These are phyloP conservation scores for Scedosporium dehoogii DNA, from an alignment of 2,329 filamentous ascomycete genomes.

Conservation along the genomic window DNA sequence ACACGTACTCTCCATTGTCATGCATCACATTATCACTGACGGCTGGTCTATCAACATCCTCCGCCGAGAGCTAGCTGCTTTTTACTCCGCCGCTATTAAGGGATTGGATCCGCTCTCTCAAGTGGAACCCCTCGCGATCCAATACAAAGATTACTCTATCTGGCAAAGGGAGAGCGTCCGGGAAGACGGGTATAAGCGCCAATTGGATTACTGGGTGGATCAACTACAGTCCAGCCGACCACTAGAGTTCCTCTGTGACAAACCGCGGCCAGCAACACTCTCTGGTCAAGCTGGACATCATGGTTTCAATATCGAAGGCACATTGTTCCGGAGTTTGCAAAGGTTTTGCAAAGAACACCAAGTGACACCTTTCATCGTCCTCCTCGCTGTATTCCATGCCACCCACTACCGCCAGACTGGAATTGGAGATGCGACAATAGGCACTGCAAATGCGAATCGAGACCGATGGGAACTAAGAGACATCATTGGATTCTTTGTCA, in stretches of 20 bases:
- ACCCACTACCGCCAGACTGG: slow-evolving; percentile 18
- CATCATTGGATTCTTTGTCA: slow-evolving; percentile 7
- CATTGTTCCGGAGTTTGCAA: slow-evolving; percentile 6
- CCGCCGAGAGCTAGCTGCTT: slow-evolving; percentile 11
- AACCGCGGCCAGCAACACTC: background rate
- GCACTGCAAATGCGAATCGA: slow-evolving; percentile 6
- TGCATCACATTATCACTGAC: slow-evolving; percentile 20
- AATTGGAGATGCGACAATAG: slow-evolving; percentile 14
- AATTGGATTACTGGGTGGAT: slow-evolving; percentile 15
- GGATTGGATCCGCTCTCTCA: slow-evolving; percentile 9
- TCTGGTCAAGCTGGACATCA: background rate
- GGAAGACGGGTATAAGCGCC: slow-evolving; percentile 8
- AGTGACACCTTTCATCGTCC: slow-evolving; percentile 8
- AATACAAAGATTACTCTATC: slow-evolving; percentile 15
- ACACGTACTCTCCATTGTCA: slow-evolving; percentile 16
- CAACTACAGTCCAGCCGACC: slow-evolving; percentile 12
- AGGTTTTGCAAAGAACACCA: slow-evolving; percentile 7
- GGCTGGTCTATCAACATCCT: slow-evolving; percentile 19
- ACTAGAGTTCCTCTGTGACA: slow-evolving; percentile 12
- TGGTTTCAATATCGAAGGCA: background rate
- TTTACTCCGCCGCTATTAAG: slow-evolving; percentile 12
- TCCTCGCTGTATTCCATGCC: slow-evolving; percentile 16
- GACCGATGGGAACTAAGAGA: slow-evolving; percentile 6
- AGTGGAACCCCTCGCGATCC: slow-evolving; percentile 13
- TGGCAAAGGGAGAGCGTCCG: slow-evolving; percentile 14